Evolutionary conservation across 129 eudicot species (phyloP).

Genomic region (Artemisia argyi): DNA sequence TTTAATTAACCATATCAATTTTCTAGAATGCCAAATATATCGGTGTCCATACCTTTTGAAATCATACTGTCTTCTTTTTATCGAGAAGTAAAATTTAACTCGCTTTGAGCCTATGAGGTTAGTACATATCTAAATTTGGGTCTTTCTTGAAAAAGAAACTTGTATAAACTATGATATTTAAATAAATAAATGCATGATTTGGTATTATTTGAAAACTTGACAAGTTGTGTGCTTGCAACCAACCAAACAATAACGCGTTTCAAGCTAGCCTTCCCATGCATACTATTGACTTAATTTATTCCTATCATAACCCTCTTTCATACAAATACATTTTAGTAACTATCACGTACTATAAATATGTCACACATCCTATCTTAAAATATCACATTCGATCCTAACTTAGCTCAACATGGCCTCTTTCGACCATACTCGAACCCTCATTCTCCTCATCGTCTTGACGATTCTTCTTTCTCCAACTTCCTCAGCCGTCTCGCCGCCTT

Average conservation of each 20-base stretch:
- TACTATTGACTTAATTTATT: conserved; percentile 12
- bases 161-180: too few relatives aligned
- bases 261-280: conserved; percentile 34
- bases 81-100: too few relatives aligned
- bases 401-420: too few relatives aligned
- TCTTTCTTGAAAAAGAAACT: too few relatives aligned
- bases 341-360: conserved; percentile 20
- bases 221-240: conserved; percentile 21
- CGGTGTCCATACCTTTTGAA: too few relatives aligned
- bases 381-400: neutral
- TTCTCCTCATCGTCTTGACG: neutral
- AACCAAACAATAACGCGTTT: conserved; percentile 32
- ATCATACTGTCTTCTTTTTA: too few relatives aligned
- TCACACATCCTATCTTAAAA: neutral
- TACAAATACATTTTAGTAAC: neutral
- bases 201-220: conserved; percentile 10
- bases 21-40: too few relatives aligned
- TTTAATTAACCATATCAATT: too few relatives aligned
- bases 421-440: neutral
- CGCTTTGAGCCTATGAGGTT: neutral
- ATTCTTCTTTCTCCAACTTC: conserved; percentile 14
- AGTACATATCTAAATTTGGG: too few relatives aligned
- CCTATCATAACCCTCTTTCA: conserved; percentile 7
- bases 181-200: neutral
- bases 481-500: neutral